Conservation (phyloP, 2,329 filamentous ascomycete genomes). For the Neofusicoccum kwambonambiense region DNA sequence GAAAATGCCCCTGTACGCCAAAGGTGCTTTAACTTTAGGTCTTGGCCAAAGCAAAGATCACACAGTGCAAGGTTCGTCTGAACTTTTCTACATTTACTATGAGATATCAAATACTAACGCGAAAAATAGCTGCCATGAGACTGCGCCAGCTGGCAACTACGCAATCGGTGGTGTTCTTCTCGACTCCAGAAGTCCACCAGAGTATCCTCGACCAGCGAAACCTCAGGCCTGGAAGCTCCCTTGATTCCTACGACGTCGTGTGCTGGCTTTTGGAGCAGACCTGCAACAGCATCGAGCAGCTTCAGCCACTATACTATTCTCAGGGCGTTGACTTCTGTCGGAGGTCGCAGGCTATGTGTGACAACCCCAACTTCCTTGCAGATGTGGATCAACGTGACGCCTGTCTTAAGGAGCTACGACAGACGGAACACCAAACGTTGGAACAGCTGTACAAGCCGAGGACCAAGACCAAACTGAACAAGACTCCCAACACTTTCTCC, state of each 20-base stretch:
- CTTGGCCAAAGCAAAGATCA: constrained; percentile 60
- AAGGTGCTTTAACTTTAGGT: constrained; percentile 57
- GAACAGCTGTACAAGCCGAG: constrained; percentile 56
- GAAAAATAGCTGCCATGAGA: constrained; percentile 59
- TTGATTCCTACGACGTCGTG: constrained; percentile 55
- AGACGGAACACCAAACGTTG: constrained; percentile 58
- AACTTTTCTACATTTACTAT: not conserved
- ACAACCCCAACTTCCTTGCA: constrained; percentile 44
- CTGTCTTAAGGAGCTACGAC: constrained; percentile 49
- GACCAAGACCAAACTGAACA: not conserved
- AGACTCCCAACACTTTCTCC: constrained; percentile 18
- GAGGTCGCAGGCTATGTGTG: constrained; percentile 50
- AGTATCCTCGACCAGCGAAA: constrained; percentile 54
- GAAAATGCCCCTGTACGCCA: constrained; percentile 49
- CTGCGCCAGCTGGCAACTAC: constrained; percentile 48
- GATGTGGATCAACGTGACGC: constrained; percentile 33
- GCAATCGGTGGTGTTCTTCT: constrained; percentile 2
- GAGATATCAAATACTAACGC: not conserved
- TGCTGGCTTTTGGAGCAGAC: constrained; percentile 65
- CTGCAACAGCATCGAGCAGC: constrained; percentile 58
- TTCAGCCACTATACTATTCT: constrained; percentile 57
- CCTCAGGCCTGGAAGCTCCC: constrained; percentile 25
- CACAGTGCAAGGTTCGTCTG: constrained; percentile 56
- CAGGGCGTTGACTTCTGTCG: constrained; percentile 63
- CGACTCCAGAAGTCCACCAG: constrained; percentile 52